Evolutionary conservation across 495 filamentous ascomycete species (phyloP).

Genomic region (Podospora pseudocomata): DNA sequence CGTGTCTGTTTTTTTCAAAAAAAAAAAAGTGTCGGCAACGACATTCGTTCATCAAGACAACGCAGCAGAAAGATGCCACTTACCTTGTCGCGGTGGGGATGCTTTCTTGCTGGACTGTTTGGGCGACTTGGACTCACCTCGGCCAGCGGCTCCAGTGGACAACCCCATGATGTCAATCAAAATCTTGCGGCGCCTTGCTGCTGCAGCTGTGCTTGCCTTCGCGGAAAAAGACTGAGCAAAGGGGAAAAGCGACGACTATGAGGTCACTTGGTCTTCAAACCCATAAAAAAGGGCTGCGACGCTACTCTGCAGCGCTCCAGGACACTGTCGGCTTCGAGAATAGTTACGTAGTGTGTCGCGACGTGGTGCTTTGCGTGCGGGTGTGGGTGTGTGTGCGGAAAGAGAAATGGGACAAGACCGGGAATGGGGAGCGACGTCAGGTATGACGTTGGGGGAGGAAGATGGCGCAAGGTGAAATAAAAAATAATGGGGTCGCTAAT

Average conservation of each 20-base stretch:
- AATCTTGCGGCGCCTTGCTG: conserved; percentile 30
- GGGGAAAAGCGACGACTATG: conserved; percentile 26
- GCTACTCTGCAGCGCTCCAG: conserved; percentile 30
- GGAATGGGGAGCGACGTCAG: conserved; percentile 37
- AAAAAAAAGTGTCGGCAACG: conserved; percentile 25
- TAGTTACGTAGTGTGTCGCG: conserved; percentile 29
- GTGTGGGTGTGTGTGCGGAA: conserved; percentile 20
- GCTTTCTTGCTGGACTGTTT: conserved; percentile 34
- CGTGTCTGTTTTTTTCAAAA: conserved; percentile 18
- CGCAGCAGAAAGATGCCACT: conserved; percentile 18
- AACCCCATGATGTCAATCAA: conserved; percentile 43
- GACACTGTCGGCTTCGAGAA: conserved; percentile 18
- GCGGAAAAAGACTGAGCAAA: not conserved
- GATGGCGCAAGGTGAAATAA: conserved; percentile 36
- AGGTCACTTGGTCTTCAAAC: conserved; percentile 31
- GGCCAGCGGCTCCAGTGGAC: conserved; percentile 33
- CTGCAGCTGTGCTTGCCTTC: conserved; percentile 20
- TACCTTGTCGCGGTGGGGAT: conserved; percentile 36
- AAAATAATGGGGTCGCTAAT: conserved; percentile 30
- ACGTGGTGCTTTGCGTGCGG: conserved; percentile 15
- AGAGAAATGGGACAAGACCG: conserved; percentile 30
- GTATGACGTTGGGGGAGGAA: conserved; percentile 40
- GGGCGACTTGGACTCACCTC: conserved; percentile 37
- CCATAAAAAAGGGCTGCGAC: conserved; percentile 26
- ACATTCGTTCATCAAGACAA: conserved; percentile 12